Conservation (phyloP, 768 basidiomycete genomes). For the Lentinula raphanica region DNA sequence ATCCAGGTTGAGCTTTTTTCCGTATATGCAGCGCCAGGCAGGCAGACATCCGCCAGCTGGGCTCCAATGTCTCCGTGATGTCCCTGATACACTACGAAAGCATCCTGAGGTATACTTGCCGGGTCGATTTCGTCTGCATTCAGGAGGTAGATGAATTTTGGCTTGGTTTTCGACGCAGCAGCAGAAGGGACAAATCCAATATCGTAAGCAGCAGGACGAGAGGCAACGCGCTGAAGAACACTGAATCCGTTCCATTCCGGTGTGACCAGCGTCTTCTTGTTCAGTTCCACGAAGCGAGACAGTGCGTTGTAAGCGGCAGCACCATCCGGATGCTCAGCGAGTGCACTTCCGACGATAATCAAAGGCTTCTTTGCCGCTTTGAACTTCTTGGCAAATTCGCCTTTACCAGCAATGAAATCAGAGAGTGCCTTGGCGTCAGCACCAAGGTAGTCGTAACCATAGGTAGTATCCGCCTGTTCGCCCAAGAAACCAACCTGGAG, state of each 20-base stretch:
- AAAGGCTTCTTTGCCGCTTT: slow-evolving; percentile 85
- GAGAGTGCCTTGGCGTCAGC: slow-evolving; percentile 66
- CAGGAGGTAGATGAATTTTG: slow-evolving; percentile 95
- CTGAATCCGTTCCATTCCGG: slow-evolving; percentile 96
- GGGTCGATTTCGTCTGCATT: slow-evolving; percentile 94
- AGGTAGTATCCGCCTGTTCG: slow-evolving; percentile 84
- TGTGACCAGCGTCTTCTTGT: slow-evolving; percentile 71
- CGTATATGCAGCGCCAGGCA: slow-evolving; percentile 91
- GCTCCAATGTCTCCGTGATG: slow-evolving; percentile 98
- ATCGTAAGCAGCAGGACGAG: slow-evolving; percentile 91
- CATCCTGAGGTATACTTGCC: slow-evolving; percentile 79
- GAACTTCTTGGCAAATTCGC: slow-evolving; percentile 80
- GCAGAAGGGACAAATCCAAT: slow-evolving; percentile 88
- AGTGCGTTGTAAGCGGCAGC: slow-evolving; percentile 71
- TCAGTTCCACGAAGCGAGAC: slow-evolving; percentile 71
- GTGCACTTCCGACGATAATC: slow-evolving; percentile 86
- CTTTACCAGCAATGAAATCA: slow-evolving; percentile 74
- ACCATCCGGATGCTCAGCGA: slow-evolving; percentile 83
- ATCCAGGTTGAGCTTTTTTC: slow-evolving; percentile 89
- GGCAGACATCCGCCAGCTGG: slow-evolving; percentile 92
- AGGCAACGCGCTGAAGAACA: slow-evolving; percentile 88
- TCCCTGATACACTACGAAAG: slow-evolving; percentile 98
- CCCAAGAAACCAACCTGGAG: slow-evolving; percentile 89
- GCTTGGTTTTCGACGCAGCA: slow-evolving; percentile 64
- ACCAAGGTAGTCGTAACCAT: slow-evolving; percentile 91